Evolutionary conservation across 1,284 basidiomycete species (phyloP).

Genomic region (Ganoderma lingzhi): DNA sequence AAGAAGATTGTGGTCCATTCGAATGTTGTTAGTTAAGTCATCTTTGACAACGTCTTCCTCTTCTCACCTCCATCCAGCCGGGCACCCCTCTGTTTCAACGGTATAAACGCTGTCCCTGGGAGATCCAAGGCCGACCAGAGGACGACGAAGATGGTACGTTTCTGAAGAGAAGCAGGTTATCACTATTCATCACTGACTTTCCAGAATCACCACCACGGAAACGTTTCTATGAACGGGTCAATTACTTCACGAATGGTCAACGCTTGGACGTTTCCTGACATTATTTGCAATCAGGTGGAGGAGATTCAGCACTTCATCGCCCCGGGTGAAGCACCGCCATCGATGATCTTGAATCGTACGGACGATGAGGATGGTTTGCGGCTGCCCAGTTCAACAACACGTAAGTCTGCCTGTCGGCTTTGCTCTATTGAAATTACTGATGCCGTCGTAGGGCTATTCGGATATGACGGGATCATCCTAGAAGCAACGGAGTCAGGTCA

Average conservation of each 20-base stretch:
- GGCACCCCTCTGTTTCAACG: conserved; percentile 88
- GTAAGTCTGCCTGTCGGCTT: conserved; percentile 51
- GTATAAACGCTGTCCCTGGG: conserved; percentile 91
- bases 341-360: conserved; percentile 87
- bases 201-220: conserved; percentile 73
- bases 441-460: conserved; percentile 62
- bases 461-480: conserved; percentile 84
- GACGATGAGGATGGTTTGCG: conserved; percentile 82
- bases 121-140: conserved; percentile 75
- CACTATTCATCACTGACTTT: background rate
- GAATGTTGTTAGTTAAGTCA: conserved; percentile 74
- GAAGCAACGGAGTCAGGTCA: conserved; percentile 84
- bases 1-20: conserved; percentile 87
- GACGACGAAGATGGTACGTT: conserved; percentile 77
- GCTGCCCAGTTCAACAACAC: conserved; percentile 75
- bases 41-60: background rate
- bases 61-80: conserved; percentile 56
- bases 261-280: background rate
- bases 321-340: conserved; percentile 73
- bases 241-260: background rate
- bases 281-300: conserved; percentile 59
- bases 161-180: conserved; percentile 13
- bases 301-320: conserved; percentile 78
- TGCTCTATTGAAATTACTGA: background rate
- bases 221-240: conserved; percentile 71